These are phyloP conservation scores for Monosporascus sp. DNA, from an alignment of 2,329 filamentous ascomycete species.

Conservation along the genomic window DNA sequence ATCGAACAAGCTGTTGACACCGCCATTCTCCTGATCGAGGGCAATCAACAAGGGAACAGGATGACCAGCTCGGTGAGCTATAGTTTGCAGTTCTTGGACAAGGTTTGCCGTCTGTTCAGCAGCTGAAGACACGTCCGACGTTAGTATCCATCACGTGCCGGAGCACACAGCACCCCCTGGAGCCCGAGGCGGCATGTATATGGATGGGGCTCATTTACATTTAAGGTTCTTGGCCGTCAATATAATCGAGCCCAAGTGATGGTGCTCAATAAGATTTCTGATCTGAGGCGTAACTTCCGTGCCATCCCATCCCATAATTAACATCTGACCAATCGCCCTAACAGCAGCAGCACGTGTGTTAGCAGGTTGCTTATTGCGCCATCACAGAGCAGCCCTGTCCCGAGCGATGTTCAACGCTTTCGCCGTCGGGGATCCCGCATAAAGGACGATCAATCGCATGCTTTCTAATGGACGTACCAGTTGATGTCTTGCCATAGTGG, in stretches of 20 bases:
- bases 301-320: slow-evolving; percentile 84
- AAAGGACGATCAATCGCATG: background rate
- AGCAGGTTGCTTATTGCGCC: slow-evolving; percentile 14
- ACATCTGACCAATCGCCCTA: slow-evolving; percentile 69
- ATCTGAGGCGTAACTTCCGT: slow-evolving; percentile 81
- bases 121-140: slow-evolving; percentile 47
- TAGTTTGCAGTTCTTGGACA: slow-evolving; percentile 86
- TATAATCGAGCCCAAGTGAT: slow-evolving; percentile 84
- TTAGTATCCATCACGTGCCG: slow-evolving; percentile 25
- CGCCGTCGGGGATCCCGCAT: background rate
- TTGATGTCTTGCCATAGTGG: slow-evolving; percentile 72
- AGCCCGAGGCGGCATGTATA: slow-evolving; percentile 4
- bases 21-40: slow-evolving; percentile 95
- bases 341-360: slow-evolving; percentile 24
- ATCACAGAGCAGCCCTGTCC: background rate
- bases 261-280: slow-evolving; percentile 71
- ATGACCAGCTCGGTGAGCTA: slow-evolving; percentile 86
- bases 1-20: slow-evolving; percentile 94
- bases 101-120: slow-evolving; percentile 84
- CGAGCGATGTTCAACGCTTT: too few species aligned
- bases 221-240: slow-evolving; percentile 81
- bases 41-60: slow-evolving; percentile 85
- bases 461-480: slow-evolving; percentile 50
- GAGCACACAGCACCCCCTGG: background rate
- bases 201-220: slow-evolving; percentile 47